Evolutionary conservation across 2,329 filamentous ascomycete species (phyloP).

Genomic region (Paramyrothecium roridum): DNA sequence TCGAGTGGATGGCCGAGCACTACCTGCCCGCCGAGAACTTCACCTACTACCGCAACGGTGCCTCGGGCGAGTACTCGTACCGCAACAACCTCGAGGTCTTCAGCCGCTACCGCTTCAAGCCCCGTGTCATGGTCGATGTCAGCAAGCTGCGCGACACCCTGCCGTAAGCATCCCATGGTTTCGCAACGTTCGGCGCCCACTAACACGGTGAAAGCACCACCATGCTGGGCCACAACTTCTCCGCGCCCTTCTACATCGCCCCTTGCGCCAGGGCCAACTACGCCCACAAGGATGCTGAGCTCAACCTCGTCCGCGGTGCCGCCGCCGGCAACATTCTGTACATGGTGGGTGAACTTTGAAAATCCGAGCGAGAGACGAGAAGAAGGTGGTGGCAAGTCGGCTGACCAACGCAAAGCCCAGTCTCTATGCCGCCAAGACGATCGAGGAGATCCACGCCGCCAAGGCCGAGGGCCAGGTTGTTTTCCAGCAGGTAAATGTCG

Average conservation of each 20-base stretch:
- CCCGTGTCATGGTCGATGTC: conserved; percentile 48
- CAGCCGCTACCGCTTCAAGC: conserved; percentile 43
- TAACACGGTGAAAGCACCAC: conserved; percentile 31
- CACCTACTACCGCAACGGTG: conserved; percentile 56
- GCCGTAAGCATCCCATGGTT: conserved; percentile 10
- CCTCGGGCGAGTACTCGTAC: conserved; percentile 53
- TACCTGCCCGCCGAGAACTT: conserved; percentile 44
- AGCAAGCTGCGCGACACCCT: conserved; percentile 37
- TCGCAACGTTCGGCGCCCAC: not conserved
- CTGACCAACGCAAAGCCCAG: conserved; percentile 21
- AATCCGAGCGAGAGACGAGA: not conserved
- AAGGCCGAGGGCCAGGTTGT: conserved; percentile 32
- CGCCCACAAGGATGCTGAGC: conserved; percentile 42
- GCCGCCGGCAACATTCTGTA: conserved; percentile 47
- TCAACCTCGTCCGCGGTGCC: conserved; percentile 47
- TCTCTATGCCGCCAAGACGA: conserved; percentile 26
- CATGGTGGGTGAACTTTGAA: conserved; percentile 25
- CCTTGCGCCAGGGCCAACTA: conserved; percentile 43
- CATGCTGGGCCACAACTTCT: conserved; percentile 51
- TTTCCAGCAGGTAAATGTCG: conserved; percentile 29
- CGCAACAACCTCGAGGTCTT: conserved; percentile 55
- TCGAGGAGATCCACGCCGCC: conserved; percentile 33
- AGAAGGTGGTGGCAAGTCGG: not conserved
- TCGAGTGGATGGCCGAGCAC: conserved; percentile 48
- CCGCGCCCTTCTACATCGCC: conserved; percentile 52